phyloP scores from a whole-genome alignment of 768 basidiomycete genomes.

The Favolaschia claudopus region DNA sequence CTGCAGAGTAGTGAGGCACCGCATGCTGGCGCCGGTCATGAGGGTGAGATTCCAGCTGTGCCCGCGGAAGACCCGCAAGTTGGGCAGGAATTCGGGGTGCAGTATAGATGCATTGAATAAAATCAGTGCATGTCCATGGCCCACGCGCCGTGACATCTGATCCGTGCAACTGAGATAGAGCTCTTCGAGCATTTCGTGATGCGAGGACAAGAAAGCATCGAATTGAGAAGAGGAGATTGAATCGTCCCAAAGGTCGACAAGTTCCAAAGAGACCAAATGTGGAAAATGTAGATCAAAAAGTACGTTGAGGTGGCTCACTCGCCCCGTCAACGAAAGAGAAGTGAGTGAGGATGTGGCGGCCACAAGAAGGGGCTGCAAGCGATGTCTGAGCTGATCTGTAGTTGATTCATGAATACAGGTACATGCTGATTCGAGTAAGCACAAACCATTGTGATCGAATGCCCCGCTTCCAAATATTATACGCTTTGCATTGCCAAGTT shows the following conservation, averaged over 20 bases:
- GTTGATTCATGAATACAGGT: neutral
- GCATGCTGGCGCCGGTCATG: slow-evolving; percentile 17
- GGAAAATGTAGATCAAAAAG: slow-evolving; percentile 19
- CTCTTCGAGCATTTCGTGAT: slow-evolving; percentile 10
- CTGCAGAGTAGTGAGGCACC: neutral
- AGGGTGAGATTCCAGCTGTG: slow-evolving; percentile 6
- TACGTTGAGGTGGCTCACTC: neutral
- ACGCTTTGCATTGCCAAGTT: slow-evolving; percentile 13
- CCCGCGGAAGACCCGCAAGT: slow-evolving; percentile 9
- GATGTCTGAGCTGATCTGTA: slow-evolving; percentile 1
- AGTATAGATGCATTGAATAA: neutral
- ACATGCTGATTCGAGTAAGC: neutral
- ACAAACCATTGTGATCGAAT: slow-evolving; percentile 3
- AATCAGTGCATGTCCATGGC: neutral
- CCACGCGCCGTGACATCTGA: neutral
- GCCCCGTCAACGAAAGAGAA: slow-evolving; percentile 8
- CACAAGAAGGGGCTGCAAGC: neutral
- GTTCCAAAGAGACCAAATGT: slow-evolving; percentile 8
- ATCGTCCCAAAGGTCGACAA: neutral
- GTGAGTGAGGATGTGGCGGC: slow-evolving; percentile 18
- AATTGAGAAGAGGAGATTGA: neutral
- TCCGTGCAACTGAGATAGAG: slow-evolving; percentile 12
- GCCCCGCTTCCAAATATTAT: neutral
- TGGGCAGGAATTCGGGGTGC: slow-evolving; percentile 14
- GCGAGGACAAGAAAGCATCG: slow-evolving; percentile 9